phyloP scores from a whole-genome alignment of 805 yeast species.

The Teunomyces barrocoloradensis region DNA sequence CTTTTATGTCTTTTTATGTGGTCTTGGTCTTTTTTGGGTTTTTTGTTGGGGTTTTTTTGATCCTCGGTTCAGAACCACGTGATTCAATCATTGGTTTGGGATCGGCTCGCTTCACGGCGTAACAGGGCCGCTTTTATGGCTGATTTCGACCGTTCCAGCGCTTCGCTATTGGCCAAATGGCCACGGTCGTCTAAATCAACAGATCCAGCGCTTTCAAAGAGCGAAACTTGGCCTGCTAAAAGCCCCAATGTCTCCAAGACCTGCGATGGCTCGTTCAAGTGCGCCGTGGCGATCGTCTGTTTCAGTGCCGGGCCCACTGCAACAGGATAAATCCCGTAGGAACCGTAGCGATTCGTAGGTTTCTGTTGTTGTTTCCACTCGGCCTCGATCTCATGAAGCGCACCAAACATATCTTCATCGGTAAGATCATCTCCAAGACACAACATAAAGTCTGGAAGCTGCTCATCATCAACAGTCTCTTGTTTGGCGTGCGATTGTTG shows the following conservation, averaged over 20 bases:
- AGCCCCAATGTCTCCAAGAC: constrained; percentile 83
- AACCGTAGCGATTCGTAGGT: constrained; percentile 45
- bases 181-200: constrained; percentile 78
- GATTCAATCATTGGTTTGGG: neutral
- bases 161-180: constrained; percentile 51
- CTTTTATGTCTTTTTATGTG: neutral
- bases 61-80: neutral
- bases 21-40: neutral
- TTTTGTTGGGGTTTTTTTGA: neutral
- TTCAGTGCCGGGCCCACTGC: constrained; percentile 93
- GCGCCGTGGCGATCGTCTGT: constrained; percentile 80
- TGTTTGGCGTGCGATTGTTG: too few relatives aligned
- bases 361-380: constrained; percentile 45
- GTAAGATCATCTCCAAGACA: constrained; percentile 96
- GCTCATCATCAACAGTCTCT: constrained; percentile 28
- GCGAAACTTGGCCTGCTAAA: constrained; percentile 71
- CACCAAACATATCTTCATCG: constrained; percentile 95
- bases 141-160: constrained; percentile 40
- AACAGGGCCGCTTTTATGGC: constrained; percentile 29
- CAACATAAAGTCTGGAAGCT: constrained; percentile 76
- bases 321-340: constrained; percentile 74
- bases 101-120: constrained; percentile 11
- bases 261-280: constrained; percentile 77
- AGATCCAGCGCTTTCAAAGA: constrained; percentile 76
- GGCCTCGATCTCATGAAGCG: constrained; percentile 62